phyloP scores from a whole-genome alignment of 2,329 filamentous ascomycete species.

The Stylonectria norvegica region DNA sequence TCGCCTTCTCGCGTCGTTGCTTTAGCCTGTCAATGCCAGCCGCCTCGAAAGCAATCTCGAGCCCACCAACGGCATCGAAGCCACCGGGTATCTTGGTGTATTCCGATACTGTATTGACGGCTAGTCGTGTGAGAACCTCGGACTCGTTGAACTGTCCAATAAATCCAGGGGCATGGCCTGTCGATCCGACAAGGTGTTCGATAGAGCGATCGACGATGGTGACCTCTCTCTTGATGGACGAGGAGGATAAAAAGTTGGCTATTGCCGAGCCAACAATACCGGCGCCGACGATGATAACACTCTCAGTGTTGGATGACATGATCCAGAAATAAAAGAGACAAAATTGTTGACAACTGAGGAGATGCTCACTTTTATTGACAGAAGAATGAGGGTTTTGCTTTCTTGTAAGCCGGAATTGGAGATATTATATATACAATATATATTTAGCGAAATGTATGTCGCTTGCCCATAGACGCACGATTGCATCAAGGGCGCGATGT shows the following conservation, averaged over 20 bases:
- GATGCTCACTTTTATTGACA: too few species aligned
- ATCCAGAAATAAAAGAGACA: too few species aligned
- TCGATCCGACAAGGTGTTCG: slow-evolving; percentile 13
- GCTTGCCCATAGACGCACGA: too few species aligned
- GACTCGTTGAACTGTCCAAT: slow-evolving; percentile 26
- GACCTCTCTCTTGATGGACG: slow-evolving; percentile 6
- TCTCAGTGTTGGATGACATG: slow-evolving; percentile 15
- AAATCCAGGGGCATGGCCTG: slow-evolving; percentile 19
- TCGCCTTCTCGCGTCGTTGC: slow-evolving; percentile 7
- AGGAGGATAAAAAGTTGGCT: slow-evolving; percentile 11
- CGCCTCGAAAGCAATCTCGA: slow-evolving; percentile 18
- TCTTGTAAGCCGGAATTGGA: too few species aligned
- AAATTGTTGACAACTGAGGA: too few species aligned
- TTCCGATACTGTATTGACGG: slow-evolving; percentile 19
- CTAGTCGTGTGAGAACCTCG: slow-evolving; percentile 17
- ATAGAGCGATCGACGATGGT: slow-evolving; percentile 20
- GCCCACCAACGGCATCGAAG: slow-evolving; percentile 17
- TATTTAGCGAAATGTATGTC: too few species aligned
- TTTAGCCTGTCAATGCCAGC: slow-evolving; percentile 9
- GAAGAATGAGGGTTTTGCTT: too few species aligned
- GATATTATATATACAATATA: too few species aligned
- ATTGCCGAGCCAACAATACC: slow-evolving; percentile 20
- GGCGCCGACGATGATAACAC: slow-evolving; percentile 15
- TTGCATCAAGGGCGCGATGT: too few species aligned
- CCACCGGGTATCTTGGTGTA: slow-evolving; percentile 20